A percentile compares a stretch with the other conserved stretches of the same genome.
Evolutionary conservation across 805 yeast genomes (phyloP).

Genomic region (Kuraishia piskuri): DNA sequence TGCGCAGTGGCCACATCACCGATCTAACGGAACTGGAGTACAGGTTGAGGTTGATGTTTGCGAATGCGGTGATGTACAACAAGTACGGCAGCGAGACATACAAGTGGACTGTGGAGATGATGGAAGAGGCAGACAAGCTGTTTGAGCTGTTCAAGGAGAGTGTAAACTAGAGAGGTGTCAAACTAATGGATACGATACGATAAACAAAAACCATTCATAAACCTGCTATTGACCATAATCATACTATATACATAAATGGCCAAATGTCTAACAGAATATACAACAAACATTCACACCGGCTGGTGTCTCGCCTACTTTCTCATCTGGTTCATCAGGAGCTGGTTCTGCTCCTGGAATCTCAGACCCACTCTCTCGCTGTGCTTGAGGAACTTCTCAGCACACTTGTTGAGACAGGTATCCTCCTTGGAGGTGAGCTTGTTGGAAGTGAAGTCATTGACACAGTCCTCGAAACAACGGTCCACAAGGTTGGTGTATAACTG

Average conservation of each 20-base stretch:
- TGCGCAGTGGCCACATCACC: conserved; percentile 51
- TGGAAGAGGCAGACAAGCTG: conserved; percentile 50
- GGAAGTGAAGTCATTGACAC: conserved; percentile 97
- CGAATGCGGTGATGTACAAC: conserved; percentile 80
- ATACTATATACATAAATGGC: background rate
- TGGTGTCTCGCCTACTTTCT: conserved; percentile 18
- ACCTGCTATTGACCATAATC: background rate
- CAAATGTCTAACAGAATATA: background rate
- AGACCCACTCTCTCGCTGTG: conserved; percentile 98
- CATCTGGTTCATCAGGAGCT: conserved; percentile 62
- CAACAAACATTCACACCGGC: too few relatives aligned
- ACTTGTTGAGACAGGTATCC: conserved; percentile 75
- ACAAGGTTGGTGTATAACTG: conserved; percentile 83
- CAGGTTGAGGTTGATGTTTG: conserved; percentile 68
- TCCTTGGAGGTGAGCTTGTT: conserved; percentile 80
- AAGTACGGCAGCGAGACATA: conserved; percentile 54
- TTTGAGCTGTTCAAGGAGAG: conserved; percentile 50
- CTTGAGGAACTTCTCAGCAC: conserved; percentile 96
- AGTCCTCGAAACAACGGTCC: conserved; percentile 94
- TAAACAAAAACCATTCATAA: too few relatives aligned
- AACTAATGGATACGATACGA: too few relatives aligned
- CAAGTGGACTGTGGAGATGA: conserved; percentile 61
- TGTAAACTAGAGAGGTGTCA: conserved; percentile 1
- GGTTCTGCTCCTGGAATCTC: conserved; percentile 97
- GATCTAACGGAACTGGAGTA: conserved; percentile 46